A percentile compares a stretch with the other conserved stretches of the same genome.
These are phyloP conservation scores for Ophiostoma perfectum DNA, from an alignment of 2,329 filamentous ascomycete species.

Conservation along the genomic window DNA sequence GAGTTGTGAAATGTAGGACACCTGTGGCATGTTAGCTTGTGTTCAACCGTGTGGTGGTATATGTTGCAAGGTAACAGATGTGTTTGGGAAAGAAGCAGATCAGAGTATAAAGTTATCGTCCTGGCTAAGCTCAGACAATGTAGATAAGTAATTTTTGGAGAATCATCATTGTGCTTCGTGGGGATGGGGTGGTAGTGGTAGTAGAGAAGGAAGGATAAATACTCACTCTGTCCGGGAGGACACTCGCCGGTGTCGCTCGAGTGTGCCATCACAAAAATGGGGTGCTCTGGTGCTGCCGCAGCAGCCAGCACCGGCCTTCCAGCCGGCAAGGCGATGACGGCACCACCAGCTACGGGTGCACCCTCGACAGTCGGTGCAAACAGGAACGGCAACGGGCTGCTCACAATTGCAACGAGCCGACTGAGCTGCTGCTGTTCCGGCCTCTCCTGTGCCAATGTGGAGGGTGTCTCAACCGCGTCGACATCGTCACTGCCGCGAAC, in stretches of 20 bases:
- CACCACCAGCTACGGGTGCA: constrained; percentile 67
- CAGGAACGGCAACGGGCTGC: constrained; percentile 57
- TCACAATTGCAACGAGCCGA: constrained; percentile 63
- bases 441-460: neutral
- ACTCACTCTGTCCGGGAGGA: constrained; percentile 84
- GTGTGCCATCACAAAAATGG: constrained; percentile 63
- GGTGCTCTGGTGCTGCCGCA: constrained; percentile 37
- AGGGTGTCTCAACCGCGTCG: neutral
- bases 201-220: constrained; percentile 18
- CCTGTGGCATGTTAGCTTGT: constrained; percentile 28
- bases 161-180: constrained; percentile 66
- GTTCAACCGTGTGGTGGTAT: neutral
- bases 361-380: constrained; percentile 71
- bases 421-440: constrained; percentile 38
- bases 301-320: constrained; percentile 48
- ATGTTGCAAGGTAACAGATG: constrained; percentile 9
- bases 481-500: constrained; percentile 41
- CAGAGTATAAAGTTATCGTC: constrained; percentile 60
- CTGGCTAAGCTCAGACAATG: constrained; percentile 91
- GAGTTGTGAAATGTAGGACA: constrained; percentile 40
- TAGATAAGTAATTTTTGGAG: constrained; percentile 96
- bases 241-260: constrained; percentile 92
- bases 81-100: constrained; percentile 22
- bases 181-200: neutral
- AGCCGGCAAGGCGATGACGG: constrained; percentile 61